Evolutionary conservation across 2,329 filamentous ascomycete species (phyloP).

Genomic region (Apiospora koreana): DNA sequence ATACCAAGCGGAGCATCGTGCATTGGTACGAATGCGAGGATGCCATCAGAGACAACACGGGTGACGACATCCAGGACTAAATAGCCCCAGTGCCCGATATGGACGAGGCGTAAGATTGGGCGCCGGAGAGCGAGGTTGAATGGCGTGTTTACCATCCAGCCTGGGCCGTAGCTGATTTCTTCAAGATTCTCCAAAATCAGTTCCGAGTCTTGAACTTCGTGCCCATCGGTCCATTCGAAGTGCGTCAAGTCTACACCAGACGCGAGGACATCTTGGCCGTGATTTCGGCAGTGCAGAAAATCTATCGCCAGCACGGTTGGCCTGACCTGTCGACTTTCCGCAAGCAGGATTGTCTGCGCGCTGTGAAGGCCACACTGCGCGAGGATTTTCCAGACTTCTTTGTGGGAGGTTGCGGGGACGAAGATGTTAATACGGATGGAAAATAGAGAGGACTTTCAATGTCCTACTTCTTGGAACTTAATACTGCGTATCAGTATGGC

Average conservation of each 20-base stretch:
- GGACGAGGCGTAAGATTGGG: not conserved
- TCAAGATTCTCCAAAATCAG: not conserved
- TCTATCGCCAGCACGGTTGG: not conserved
- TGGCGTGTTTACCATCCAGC: not conserved
- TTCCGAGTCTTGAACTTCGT: not conserved
- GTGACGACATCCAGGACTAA: not conserved
- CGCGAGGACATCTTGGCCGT: not conserved
- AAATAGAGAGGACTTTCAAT: not conserved
- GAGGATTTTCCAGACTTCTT: not conserved
- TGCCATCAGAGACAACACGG: not conserved
- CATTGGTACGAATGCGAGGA: constrained; percentile 2
- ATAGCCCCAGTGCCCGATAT: not conserved
- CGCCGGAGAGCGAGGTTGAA: not conserved
- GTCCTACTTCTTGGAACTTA: too few relatives aligned
- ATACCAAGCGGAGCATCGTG: constrained; percentile 5
- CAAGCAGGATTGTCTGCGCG: not conserved
- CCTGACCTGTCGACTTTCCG: not conserved
- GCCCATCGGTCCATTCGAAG: not conserved
- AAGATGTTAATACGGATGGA: too few relatives aligned
- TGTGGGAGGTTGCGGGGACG: not conserved
- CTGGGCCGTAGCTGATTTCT: not conserved
- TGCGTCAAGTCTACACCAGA: not conserved
- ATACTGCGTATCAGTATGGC: too few relatives aligned
- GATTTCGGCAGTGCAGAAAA: not conserved
- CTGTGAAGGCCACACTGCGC: not conserved